Conservation (phyloP, 2,329 filamentous ascomycete genomes). For the Xylariaceae sp. region DNA sequence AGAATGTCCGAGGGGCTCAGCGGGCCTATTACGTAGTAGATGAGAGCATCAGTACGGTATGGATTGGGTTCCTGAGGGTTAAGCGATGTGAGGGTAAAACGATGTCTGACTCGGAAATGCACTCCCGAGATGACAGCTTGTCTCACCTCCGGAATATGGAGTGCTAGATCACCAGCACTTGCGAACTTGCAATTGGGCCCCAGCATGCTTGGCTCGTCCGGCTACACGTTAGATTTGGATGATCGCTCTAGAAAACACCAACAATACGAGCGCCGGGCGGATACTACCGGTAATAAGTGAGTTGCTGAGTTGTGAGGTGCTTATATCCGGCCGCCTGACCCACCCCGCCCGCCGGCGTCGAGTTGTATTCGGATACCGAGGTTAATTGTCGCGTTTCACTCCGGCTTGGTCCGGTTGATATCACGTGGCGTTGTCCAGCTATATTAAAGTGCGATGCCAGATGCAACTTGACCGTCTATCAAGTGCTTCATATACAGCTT, state of each 20-base stretch:
- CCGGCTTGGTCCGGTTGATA: neutral
- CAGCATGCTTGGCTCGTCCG: neutral
- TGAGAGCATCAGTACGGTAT: no score
- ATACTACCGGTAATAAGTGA: neutral
- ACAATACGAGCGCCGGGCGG: neutral
- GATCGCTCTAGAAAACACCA: neutral
- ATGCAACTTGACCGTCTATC: no score
- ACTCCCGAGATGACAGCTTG: no score
- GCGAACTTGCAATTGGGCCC: neutral
- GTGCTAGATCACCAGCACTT: neutral
- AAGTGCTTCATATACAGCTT: no score
- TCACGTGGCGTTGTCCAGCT: neutral
- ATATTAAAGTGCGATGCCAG: no score
- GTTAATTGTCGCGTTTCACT: neutral
- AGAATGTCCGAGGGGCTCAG: no score
- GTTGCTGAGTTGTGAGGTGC: neutral
- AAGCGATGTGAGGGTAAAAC: no score
- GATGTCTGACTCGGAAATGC: no score
- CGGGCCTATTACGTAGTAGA: no score
- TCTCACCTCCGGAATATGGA: neutral
- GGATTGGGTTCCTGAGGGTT: no score
- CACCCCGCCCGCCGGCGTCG: neutral
- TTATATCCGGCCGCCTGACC: constrained; percentile 3
- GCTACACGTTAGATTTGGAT: neutral
- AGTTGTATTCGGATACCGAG: neutral